Evolutionary conservation across 306 rosid species (phyloP).

Genomic region (Abrus precatorius): DNA sequence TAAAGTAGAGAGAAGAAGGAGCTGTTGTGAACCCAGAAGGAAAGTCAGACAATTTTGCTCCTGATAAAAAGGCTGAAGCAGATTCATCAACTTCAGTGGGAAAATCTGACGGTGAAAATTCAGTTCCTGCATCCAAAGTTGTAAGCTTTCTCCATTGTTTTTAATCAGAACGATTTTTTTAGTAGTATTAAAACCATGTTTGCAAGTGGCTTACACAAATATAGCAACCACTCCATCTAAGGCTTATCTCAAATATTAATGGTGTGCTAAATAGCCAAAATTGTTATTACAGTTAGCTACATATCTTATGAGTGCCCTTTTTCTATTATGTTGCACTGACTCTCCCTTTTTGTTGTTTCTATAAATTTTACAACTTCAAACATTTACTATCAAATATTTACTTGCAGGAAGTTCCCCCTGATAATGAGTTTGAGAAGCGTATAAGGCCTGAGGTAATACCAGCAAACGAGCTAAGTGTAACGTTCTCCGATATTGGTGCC

Average conservation of each 20-base stretch:
- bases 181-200: constrained; percentile 12
- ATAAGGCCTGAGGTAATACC: constrained; percentile 96
- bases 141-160: constrained; percentile 53
- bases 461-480: constrained; percentile 80
- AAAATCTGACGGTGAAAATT: constrained; percentile 60
- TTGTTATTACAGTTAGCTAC: neutral
- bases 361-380: constrained; percentile 14
- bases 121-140: constrained; percentile 64
- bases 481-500: constrained; percentile 88
- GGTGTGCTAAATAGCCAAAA: neutral
- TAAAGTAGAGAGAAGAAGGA: constrained; percentile 56
- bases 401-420: constrained; percentile 77
- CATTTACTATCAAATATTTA: neutral
- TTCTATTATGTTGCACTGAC: constrained; percentile 1
- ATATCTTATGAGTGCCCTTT: neutral
- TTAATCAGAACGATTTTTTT: neutral
- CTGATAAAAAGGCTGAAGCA: constrained; percentile 59
- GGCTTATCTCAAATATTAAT: neutral
- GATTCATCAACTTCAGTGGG: constrained; percentile 52
- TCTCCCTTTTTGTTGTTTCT: neutral
- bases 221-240: constrained; percentile 5
- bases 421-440: constrained; percentile 94
- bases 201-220: constrained; percentile 26
- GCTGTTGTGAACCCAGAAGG: constrained; percentile 56
- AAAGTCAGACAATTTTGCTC: constrained; percentile 55